phyloP scores from a whole-genome alignment of 306 rosid species.

The Delonix regia region DNA sequence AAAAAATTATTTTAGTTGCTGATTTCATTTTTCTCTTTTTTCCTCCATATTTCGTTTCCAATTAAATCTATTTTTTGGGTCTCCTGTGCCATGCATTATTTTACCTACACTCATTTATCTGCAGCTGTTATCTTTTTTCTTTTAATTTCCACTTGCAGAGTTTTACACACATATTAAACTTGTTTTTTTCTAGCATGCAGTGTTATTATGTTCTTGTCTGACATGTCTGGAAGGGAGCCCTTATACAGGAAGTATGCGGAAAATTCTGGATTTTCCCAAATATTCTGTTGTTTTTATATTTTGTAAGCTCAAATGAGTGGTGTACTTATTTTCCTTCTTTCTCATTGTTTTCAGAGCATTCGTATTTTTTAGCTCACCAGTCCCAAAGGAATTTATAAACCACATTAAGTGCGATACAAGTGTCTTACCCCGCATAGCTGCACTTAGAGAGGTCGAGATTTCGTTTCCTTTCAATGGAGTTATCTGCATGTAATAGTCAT shows the following conservation, averaged over 20 bases:
- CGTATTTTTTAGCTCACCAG: conserved; percentile 83
- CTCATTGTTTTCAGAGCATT: conserved; percentile 63
- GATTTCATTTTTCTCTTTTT: neutral
- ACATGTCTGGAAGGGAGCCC: conserved; percentile 99
- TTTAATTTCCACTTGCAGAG: conserved; percentile 9
- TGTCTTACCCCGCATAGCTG: conserved; percentile 94
- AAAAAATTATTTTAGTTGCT: neutral
- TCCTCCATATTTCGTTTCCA: neutral
- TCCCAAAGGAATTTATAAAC: conserved; percentile 79
- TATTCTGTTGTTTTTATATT: conserved; percentile 11
- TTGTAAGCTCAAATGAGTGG: conserved; percentile 5
- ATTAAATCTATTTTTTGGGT: neutral
- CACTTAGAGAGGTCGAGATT: conserved; percentile 78
- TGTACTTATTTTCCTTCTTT: conserved; percentile 1
- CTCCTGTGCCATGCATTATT: conserved; percentile 26
- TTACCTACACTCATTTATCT: neutral
- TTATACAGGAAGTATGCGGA: conserved; percentile 81
- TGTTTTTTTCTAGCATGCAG: conserved; percentile 84
- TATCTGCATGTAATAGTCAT: conserved; percentile 29
- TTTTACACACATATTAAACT: conserved; percentile 50
- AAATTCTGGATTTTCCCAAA: conserved; percentile 16
- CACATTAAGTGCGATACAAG: conserved; percentile 89
- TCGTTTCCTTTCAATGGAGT: conserved; percentile 21
- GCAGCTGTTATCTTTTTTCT: neutral
- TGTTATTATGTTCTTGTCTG: conserved; percentile 90